A percentile compares a stretch with the other conserved stretches of the same genome.
Evolutionary conservation across 225 moss, liverwort and hornwort species (phyloP).

Genomic region (Pseudisothecium myosuroides): DNA sequence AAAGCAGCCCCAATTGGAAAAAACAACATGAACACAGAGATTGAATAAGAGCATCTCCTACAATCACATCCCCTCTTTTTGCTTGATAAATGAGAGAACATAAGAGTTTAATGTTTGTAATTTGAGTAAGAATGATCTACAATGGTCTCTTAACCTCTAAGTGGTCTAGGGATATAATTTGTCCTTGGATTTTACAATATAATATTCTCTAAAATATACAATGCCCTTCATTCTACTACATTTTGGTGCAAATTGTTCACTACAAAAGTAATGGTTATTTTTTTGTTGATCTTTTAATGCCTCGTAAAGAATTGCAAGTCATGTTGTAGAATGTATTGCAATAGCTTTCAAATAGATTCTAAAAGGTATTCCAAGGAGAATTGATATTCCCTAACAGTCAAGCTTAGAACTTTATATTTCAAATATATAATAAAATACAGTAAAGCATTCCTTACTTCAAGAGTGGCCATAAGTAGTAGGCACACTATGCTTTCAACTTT

Average conservation of each 20-base stretch:
- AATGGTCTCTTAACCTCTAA: not conserved
- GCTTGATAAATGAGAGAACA: not conserved
- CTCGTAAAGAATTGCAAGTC: not conserved
- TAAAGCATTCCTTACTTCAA: not conserved
- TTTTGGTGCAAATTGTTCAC: not conserved
- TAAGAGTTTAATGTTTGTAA: not conserved
- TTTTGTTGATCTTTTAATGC: not conserved
- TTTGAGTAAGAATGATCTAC: not conserved
- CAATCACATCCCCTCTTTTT: not conserved
- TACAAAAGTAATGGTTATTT: not conserved
- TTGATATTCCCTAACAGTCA: not conserved
- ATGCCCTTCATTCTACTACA: not conserved
- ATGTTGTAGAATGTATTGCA: not conserved
- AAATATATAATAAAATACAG: not conserved
- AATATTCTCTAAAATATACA: not conserved
- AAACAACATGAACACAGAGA: fast-evolving
- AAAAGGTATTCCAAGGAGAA: not conserved
- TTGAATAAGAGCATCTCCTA: not conserved
- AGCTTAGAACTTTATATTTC: not conserved
- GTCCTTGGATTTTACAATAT: not conserved
- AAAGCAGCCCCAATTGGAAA: no score
- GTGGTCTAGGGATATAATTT: not conserved
- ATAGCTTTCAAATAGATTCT: not conserved
- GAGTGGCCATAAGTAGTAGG: not conserved
- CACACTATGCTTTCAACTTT: not conserved